phyloP scores from a whole-genome alignment of 495 filamentous ascomycete genomes.

The Penicillium canariense region DNA sequence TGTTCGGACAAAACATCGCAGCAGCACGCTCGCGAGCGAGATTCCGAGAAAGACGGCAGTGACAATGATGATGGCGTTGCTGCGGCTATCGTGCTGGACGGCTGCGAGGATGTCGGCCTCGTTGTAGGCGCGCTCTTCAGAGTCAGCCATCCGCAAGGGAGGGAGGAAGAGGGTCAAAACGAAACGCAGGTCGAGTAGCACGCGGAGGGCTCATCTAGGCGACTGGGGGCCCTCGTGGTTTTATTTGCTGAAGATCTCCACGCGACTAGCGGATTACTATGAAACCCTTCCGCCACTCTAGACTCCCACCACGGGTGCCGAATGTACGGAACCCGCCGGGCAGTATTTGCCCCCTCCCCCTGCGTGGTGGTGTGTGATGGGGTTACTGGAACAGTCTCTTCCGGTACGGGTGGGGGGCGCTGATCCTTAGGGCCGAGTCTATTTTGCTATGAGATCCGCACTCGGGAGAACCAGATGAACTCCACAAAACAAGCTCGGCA shows the following conservation, averaged over 20 bases:
- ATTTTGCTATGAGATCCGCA: constrained; percentile 16
- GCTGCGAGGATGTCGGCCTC: constrained; percentile 12
- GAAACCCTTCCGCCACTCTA: constrained; percentile 11
- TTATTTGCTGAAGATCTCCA: constrained; percentile 19
- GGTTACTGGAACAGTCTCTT: neutral
- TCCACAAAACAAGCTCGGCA: neutral
- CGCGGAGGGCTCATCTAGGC: neutral
- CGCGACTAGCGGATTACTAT: constrained; percentile 8
- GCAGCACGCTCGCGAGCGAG: constrained; percentile 22
- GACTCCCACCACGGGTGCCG: constrained; percentile 8
- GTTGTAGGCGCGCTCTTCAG: constrained; percentile 6
- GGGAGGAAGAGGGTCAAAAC: neutral
- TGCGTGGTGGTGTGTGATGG: neutral
- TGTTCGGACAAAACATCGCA: constrained; percentile 34
- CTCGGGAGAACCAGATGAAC: neutral
- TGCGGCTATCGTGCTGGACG: constrained; percentile 20
- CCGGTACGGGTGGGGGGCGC: constrained; percentile 16
- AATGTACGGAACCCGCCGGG: neutral
- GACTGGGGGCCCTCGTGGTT: constrained; percentile 12
- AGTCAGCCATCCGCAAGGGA: constrained; percentile 8
- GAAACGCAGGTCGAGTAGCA: neutral
- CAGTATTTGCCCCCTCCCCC: neutral
- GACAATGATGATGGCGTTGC: constrained; percentile 28
- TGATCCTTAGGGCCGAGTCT: constrained; percentile 18
- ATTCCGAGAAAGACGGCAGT: constrained; percentile 33